A percentile compares a stretch with the other conserved stretches of the same genome.
Conservation (phyloP, 179 eudicot genomes). For the Drosera spatulata region DNA sequence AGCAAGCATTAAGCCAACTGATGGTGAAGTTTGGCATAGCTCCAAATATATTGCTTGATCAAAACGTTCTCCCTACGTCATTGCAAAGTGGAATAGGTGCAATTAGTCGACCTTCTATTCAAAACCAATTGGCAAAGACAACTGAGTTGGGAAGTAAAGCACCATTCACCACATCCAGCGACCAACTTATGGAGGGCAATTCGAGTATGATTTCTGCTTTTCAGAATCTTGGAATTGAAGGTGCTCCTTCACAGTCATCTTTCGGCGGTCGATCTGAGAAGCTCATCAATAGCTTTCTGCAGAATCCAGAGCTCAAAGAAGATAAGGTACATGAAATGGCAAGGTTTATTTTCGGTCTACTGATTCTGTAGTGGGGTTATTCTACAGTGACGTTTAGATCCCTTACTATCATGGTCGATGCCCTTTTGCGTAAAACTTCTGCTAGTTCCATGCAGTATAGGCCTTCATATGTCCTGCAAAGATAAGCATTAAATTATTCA, state of each 20-base stretch:
- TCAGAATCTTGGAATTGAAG: conserved; percentile 24
- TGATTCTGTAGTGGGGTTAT: too few relatives aligned
- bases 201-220: conserved; percentile 11
- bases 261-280: conserved; percentile 50
- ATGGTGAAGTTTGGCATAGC: conserved; percentile 60
- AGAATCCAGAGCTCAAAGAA: conserved; percentile 50
- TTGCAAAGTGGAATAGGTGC: conserved; percentile 37
- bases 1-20: conserved; percentile 51
- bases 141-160: conserved; percentile 26
- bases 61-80: conserved; percentile 53
- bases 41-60: conserved; percentile 43
- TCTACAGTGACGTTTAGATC: too few relatives aligned
- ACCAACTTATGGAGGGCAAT: conserved; percentile 15
- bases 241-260: conserved; percentile 22
- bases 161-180: conserved; percentile 19
- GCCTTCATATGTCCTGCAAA: too few relatives aligned
- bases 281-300: conserved; percentile 48
- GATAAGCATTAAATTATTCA: too few relatives aligned
- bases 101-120: conserved; percentile 25
- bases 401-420: too few relatives aligned
- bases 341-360: conserved; percentile 6
- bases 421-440: too few relatives aligned
- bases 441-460: too few relatives aligned
- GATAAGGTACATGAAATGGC: conserved; percentile 25
- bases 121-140: conserved; percentile 35